A percentile compares a stretch with the other conserved stretches of the same genome.
Conservation (phyloP, 257 asterid species). For the Salvia rosmarinus region DNA sequence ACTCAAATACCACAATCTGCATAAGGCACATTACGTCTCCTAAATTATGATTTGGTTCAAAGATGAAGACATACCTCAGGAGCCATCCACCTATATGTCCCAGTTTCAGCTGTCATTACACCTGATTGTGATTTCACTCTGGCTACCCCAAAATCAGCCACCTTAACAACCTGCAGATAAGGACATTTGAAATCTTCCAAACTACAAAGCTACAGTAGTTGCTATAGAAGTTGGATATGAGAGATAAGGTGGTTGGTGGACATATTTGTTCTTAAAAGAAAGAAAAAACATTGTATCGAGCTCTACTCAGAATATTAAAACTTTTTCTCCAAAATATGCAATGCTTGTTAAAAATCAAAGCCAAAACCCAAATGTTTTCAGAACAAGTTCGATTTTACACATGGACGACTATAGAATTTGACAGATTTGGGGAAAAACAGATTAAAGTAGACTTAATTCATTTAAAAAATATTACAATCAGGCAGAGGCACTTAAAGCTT, state of each 20-base stretch:
- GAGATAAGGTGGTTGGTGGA: background rate
- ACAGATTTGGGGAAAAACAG: constrained; percentile 9
- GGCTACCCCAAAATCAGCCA: constrained; percentile 99
- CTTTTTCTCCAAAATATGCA: background rate
- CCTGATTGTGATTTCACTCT: constrained; percentile 96
- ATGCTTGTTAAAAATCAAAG: background rate
- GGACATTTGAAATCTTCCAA: constrained; percentile 31
- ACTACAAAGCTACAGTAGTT: constrained; percentile 28
- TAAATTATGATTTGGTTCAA: constrained; percentile 27
- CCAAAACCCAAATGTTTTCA: constrained; percentile 7
- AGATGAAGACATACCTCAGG: constrained; percentile 74
- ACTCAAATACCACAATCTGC: background rate
- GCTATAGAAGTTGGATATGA: constrained; percentile 25
- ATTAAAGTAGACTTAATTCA: background rate
- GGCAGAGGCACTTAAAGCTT: constrained; percentile 34
- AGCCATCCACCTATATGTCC: constrained; percentile 99
- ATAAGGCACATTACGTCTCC: background rate
- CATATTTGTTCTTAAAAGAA: constrained; percentile 11
- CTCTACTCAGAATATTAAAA: constrained; percentile 1
- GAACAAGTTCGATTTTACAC: background rate
- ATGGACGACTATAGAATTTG: constrained; percentile 20
- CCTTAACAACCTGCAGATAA: constrained; percentile 79
- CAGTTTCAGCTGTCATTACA: constrained; percentile 99
- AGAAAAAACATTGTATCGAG: constrained; percentile 3
- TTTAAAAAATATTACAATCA: background rate